These are phyloP conservation scores for Bipolaris bicolor DNA, from an alignment of 2,329 filamentous ascomycete genomes.

Conservation along the genomic window DNA sequence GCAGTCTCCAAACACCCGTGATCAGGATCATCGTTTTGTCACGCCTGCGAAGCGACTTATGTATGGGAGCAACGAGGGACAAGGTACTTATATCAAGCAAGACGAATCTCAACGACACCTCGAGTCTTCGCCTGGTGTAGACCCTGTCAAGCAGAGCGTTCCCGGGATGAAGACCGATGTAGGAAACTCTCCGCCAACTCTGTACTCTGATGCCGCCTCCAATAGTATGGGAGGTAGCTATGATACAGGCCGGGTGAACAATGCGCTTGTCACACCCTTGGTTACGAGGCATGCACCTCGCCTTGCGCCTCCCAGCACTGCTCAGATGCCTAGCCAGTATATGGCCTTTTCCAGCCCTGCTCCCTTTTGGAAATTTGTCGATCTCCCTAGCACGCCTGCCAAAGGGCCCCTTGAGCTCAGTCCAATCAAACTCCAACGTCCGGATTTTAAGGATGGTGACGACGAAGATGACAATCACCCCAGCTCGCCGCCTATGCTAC, in stretches of 20 bases:
- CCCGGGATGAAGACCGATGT: constrained; percentile 42
- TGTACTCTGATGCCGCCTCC: constrained; percentile 45
- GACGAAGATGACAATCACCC: constrained; percentile 42
- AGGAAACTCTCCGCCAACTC: constrained; percentile 45
- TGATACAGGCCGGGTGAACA: constrained; percentile 37
- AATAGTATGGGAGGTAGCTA: constrained; percentile 38
- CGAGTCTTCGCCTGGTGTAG: constrained; percentile 41
- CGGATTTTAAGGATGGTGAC: constrained; percentile 40
- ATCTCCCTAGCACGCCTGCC: constrained; percentile 75
- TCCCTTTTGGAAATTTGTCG: constrained; percentile 87
- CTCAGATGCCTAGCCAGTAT: constrained; percentile 80
- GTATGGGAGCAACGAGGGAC: constrained; percentile 36
- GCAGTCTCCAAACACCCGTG: constrained; percentile 39
- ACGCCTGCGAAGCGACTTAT: constrained; percentile 45
- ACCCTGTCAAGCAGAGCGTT: constrained; percentile 41
- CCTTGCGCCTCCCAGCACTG: constrained; percentile 79
- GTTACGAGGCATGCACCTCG: constrained; percentile 75
- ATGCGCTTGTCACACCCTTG: constrained; percentile 66
- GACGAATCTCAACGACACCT: constrained; percentile 31
- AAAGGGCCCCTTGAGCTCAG: constrained; percentile 45
- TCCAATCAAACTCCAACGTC: constrained; percentile 44
- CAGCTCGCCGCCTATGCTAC: constrained; percentile 43
- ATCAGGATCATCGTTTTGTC: constrained; percentile 38
- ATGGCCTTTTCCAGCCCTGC: constrained; percentile 86
- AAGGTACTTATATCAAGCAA: constrained; percentile 30